A percentile compares a stretch with the other conserved stretches of the same genome.
phyloP scores from a whole-genome alignment of 495 filamentous ascomycete species.

The Penicillium silybi region DNA sequence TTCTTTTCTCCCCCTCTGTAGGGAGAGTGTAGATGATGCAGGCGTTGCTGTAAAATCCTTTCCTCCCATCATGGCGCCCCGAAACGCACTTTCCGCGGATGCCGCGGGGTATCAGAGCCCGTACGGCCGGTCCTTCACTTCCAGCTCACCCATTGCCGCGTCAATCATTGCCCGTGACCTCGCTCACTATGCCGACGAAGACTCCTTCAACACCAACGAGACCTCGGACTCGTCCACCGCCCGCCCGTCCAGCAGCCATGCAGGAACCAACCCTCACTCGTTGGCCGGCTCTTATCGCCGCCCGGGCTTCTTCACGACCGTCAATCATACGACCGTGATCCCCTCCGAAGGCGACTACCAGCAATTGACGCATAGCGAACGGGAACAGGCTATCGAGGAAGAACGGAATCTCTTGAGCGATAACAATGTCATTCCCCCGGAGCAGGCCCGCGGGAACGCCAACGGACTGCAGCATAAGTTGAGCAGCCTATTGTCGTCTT shows the following conservation, averaged over 20 bases:
- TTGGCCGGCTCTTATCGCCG: slow-evolving; percentile 69
- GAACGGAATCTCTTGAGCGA: slow-evolving; percentile 74
- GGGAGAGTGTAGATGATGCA: slow-evolving; percentile 9
- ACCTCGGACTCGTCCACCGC: slow-evolving; percentile 46
- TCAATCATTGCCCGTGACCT: slow-evolving; percentile 68
- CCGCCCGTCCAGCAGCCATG: slow-evolving; percentile 35
- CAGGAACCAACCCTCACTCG: slow-evolving; percentile 41
- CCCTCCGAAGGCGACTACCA: slow-evolving; percentile 43
- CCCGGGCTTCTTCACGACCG: slow-evolving; percentile 61
- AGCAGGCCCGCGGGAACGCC: slow-evolving; percentile 42
- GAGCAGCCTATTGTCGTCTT: slow-evolving; percentile 25
- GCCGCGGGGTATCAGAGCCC: slow-evolving; percentile 21
- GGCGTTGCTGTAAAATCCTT: slow-evolving; percentile 2
- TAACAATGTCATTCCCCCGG: slow-evolving; percentile 67
- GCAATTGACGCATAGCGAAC: slow-evolving; percentile 56
- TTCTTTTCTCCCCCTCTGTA: neutral
- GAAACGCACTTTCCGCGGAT: slow-evolving; percentile 19
- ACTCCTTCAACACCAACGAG: slow-evolving; percentile 40
- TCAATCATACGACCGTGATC: slow-evolving; percentile 48
- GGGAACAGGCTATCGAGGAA: slow-evolving; percentile 60
- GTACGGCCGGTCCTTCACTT: slow-evolving; percentile 42
- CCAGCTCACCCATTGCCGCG: slow-evolving; percentile 61
- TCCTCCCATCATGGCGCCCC: slow-evolving; percentile 15
- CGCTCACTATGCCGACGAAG: slow-evolving; percentile 53
- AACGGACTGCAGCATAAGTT: slow-evolving; percentile 25